Conservation (phyloP, 2,329 filamentous ascomycete genomes). For the Fusarium fujikuroi region DNA sequence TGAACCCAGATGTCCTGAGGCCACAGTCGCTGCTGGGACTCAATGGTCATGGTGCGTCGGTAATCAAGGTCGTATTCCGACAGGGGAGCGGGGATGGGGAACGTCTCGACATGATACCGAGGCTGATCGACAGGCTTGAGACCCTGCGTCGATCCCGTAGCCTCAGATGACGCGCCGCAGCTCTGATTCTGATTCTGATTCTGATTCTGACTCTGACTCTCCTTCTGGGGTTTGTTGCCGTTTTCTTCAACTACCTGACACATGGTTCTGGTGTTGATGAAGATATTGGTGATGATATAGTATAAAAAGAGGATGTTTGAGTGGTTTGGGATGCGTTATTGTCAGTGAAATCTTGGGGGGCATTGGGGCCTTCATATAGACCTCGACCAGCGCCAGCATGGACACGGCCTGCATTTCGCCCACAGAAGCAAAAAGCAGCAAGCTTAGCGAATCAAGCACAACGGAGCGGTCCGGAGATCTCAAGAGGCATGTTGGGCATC, state of each 20-base stretch:
- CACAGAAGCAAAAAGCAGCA: not conserved
- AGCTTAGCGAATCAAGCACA: rapidly evolving
- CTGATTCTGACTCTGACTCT: not conserved
- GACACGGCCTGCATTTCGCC: rapidly evolving
- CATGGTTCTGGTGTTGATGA: not conserved
- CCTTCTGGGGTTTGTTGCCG: not conserved
- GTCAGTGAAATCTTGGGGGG: not conserved
- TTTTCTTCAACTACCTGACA: not conserved
- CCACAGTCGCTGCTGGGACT: not conserved
- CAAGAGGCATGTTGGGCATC: not conserved
- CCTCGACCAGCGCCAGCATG: rapidly evolving
- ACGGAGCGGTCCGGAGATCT: rapidly evolving
- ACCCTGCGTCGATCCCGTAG: not conserved
- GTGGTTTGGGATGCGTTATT: not conserved
- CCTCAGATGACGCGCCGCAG: not conserved
- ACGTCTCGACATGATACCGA: not conserved
- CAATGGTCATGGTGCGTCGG: constrained; percentile 7
- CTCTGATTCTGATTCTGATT: not conserved
- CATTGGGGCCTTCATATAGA: not conserved
- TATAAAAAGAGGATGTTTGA: not conserved
- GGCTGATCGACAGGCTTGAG: not conserved
- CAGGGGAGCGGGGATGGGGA: not conserved
- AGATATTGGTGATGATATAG: no score
- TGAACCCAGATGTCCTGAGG: constrained; percentile 37
- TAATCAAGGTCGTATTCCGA: constrained; percentile 3